phyloP scores from a whole-genome alignment of 164 flowering plant species.

The Vitis rupestris region DNA sequence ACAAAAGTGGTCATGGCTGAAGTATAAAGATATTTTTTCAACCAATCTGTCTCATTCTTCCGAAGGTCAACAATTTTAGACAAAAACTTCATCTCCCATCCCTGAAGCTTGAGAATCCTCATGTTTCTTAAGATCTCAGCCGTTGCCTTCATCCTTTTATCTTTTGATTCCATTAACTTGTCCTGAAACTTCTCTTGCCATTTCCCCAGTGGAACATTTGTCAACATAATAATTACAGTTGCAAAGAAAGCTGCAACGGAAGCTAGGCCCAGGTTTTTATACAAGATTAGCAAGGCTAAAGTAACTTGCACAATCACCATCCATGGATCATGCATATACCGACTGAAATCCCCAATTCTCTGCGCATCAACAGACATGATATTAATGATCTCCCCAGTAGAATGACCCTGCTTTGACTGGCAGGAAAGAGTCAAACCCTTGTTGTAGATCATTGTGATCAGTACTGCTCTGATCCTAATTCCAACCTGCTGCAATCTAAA shows the following conservation, averaged over 20 bases:
- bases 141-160: slow-evolving; percentile 67
- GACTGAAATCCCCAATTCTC: slow-evolving; percentile 55
- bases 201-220: slow-evolving; percentile 54
- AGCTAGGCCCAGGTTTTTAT: slow-evolving; percentile 67
- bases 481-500: slow-evolving; percentile 55
- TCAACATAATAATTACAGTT: slow-evolving; percentile 52
- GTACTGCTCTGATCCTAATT: slow-evolving; percentile 40
- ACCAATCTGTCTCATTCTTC: slow-evolving; percentile 54
- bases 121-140: slow-evolving; percentile 71
- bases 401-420: slow-evolving; percentile 56
- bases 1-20: slow-evolving; percentile 39
- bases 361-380: slow-evolving; percentile 75
- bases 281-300: slow-evolving; percentile 59
- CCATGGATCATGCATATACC: slow-evolving; percentile 77
- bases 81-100: slow-evolving; percentile 76
- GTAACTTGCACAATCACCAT: slow-evolving; percentile 50
- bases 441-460: slow-evolving; percentile 49
- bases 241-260: slow-evolving; percentile 52
- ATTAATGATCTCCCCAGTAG: slow-evolving; percentile 74
- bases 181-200: slow-evolving; percentile 50
- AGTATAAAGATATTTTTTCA: slow-evolving; percentile 50
- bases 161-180: slow-evolving; percentile 69
- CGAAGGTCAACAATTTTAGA: slow-evolving; percentile 52
- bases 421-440: slow-evolving; percentile 67
- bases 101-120: slow-evolving; percentile 84